Evolutionary conservation across 129 eudicot genomes (phyloP), one percentile per base, ranked within the genome.

Genomic region (Centaurea solstitialis): DNA sequence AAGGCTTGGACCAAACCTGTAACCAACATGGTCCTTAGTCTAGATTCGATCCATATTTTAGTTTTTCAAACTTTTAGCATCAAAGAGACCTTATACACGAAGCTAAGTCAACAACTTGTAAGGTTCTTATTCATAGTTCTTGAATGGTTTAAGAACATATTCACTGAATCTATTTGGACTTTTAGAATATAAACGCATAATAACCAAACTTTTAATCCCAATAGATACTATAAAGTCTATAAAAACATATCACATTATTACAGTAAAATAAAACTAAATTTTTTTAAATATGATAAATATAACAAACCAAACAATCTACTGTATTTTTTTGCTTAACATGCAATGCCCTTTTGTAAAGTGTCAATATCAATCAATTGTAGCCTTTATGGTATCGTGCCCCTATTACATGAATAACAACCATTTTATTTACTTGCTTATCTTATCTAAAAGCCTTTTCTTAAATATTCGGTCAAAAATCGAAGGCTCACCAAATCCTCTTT

Each of bases 401-500:
- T 74, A 12, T 18, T 68, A 7, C 21, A 68, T 30, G 50, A 79
- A 17, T 35, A 37, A 71, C 61, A 26, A 23, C 47, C 78, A 61
- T 62, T 26, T 80, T 40, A 18, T 38, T 70, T 70, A 4, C 20
- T 40, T 66, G 10, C 41, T 41, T 9, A 41, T 77, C 77, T 71
- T 61, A 79, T 79, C 82, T 28, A 24, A 65, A 70, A 66, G 4
- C 7, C 33, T 53, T 17, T 79, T 33, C 6, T 30, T 5, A 53
- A 37, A 6, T 65, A 21, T 72, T 79, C 57, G 41, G 83, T 68
- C 43, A 13, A 21, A 72, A 79, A 57, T 72, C 66, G 68, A 45
- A 78, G 75, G 67, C 45, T 68, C 74, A 43, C 81, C 74, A 47
- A 77, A 77, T 26, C 26, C 26, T 4, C 43, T 69, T 43, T 78